Base-by-base conservation (phyloP, 768 basidiomycete species). In the Suillus subluteus region DNA sequence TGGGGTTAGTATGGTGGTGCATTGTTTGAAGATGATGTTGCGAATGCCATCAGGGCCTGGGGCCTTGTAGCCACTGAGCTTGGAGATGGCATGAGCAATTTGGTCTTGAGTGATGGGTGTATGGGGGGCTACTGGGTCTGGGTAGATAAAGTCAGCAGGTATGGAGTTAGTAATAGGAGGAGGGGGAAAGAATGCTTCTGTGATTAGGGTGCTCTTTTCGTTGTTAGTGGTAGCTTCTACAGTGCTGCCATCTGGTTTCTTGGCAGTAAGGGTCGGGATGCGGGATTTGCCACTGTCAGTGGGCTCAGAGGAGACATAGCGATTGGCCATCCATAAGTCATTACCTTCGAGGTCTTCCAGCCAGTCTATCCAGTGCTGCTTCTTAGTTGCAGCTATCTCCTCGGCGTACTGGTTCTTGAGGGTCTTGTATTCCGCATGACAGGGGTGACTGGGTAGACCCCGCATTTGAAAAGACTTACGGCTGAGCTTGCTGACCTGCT, bases 171-270 rank as follows among this genome's bases (percentile, higher is more conserved):
- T 11, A 3, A 6, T 13, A 4, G 46, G 58, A 32, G n/a, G 58
- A 9, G 18, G 58, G 0, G 58, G 58, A 4, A 59, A 59, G 6
- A 59, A 37, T 0, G 37, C 58, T 13, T 59, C 18, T 18, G 58
- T 18, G 12, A 59, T 37, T 11, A 41, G 0, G 6, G 6, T 7
- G 1, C 58, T 37, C 12, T 59, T 59, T 7, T 59, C 37, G 0
- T 8, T 4, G 6, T 59, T 37, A 2, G 46, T 74, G 68, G 30
- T 82, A 79, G 82, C 82, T 82, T 8, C 73, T 40, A 0, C 76
- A 74, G 68, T 80, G 77, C 65, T 81, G 80, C 30, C 30, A 32
- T 48, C n/a, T 4, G n/a, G 46, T 1, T 23, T 0, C n/a, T 11
- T 48, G 9, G 1, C 12, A 0, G 7, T 4, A 12, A 48, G 9